Percentiles rank a stretch among this genome's conserved stretches.
These are phyloP conservation scores for Suhomyces bribrorum DNA, from an alignment of 1,139 yeast species.

Conservation along the genomic window DNA sequence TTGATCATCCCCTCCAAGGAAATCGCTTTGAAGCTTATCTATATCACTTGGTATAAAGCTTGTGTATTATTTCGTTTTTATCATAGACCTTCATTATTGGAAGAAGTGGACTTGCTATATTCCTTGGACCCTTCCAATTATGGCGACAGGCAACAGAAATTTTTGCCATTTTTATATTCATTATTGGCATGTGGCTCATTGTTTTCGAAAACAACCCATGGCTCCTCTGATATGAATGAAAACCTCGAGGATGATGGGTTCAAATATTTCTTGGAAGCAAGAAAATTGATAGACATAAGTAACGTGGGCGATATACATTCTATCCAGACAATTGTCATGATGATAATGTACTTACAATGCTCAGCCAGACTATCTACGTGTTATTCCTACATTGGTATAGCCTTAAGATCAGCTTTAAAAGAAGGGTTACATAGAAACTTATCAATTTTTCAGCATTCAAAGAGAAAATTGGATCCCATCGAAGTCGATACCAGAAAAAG, in stretches of 20 bases:
- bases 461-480: constrained; percentile 65
- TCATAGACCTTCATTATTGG: constrained; percentile 78
- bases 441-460: constrained; percentile 51
- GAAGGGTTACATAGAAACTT: constrained; percentile 86
- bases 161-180: constrained; percentile 73
- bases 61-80: constrained; percentile 83
- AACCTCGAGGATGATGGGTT: constrained; percentile 75
- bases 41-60: constrained; percentile 82
- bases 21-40: constrained; percentile 67
- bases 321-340: constrained; percentile 70
- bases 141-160: constrained; percentile 72
- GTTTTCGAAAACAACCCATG: constrained; percentile 51
- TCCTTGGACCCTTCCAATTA: constrained; percentile 70
- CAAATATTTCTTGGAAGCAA: constrained; percentile 78
- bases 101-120: constrained; percentile 50
- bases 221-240: constrained; percentile 41
- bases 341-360: constrained; percentile 81
- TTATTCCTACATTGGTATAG: constrained; percentile 91
- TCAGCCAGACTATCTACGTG: constrained; percentile 89
- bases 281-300: constrained; percentile 67
- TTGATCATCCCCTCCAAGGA: constrained; percentile 76
- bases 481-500: constrained; percentile 86
- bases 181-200: constrained; percentile 65
- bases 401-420: constrained; percentile 79
- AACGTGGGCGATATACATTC: constrained; percentile 50